These are phyloP conservation scores for Antitrichia curtipendula DNA, from an alignment of 225 moss, liverwort and hornwort species.

Conservation along the genomic window DNA sequence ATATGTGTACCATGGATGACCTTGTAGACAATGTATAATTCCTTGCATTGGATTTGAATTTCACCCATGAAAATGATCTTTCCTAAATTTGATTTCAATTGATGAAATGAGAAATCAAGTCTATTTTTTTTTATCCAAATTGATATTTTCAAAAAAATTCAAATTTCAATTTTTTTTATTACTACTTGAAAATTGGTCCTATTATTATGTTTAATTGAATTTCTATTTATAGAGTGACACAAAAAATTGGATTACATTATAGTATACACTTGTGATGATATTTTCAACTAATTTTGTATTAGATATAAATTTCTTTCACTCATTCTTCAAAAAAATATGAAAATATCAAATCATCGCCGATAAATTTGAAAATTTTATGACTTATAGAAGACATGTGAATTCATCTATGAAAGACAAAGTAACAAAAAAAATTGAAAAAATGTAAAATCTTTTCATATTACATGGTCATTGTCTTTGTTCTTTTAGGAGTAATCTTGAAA, in stretches of 20 bases:
- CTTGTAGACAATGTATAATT: neutral
- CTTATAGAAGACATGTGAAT: neutral
- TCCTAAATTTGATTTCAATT: neutral
- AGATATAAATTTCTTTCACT: neutral
- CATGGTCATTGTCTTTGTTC: no score
- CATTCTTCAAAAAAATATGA: neutral
- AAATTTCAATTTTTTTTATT: no score
- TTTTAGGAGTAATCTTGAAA: neutral
- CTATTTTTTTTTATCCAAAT: neutral
- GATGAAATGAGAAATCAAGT: neutral
- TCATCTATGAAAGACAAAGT: rapidly evolving
- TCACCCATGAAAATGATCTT: neutral
- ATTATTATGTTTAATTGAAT: neutral
- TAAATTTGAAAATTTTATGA: neutral
- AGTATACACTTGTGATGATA: no score
- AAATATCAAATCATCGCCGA: neutral
- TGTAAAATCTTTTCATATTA: no score
- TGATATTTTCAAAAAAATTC: no score
- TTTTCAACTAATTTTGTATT: neutral
- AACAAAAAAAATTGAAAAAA: no score
- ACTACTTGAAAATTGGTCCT: neutral
- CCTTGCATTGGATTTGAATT: neutral
- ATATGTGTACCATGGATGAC: neutral
- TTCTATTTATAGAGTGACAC: neutral
- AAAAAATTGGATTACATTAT: neutral